Evolutionary conservation across 257 asterid genomes (phyloP).

Genomic region (Solanum virginianum): DNA sequence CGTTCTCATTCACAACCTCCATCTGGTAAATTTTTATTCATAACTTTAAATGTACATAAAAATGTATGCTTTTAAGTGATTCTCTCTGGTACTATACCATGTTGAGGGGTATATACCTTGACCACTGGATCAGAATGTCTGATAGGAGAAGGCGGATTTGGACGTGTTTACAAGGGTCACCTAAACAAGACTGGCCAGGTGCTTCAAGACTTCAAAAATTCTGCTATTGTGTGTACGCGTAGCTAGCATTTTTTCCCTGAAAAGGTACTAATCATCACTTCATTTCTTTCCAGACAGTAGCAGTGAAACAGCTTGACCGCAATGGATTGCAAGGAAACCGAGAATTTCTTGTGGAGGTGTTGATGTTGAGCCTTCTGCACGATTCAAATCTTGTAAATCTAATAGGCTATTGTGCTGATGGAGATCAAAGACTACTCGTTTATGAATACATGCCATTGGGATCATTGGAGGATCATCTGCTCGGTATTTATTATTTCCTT

Average conservation of each 20-base stretch:
- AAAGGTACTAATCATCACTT: not conserved
- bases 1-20: not conserved
- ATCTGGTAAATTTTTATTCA: not conserved
- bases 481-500: constrained; percentile 24
- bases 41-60: not conserved
- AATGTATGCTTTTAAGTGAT: not conserved
- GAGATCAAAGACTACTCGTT: constrained; percentile 81
- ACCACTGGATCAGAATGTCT: constrained; percentile 72
- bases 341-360: constrained; percentile 85
- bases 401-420: constrained; percentile 85
- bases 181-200: constrained; percentile 67
- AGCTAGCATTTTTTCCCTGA: not conserved
- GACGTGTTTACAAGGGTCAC: constrained; percentile 71
- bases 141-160: constrained; percentile 89
- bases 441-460: constrained; percentile 77
- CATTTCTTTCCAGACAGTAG: constrained; percentile 37
- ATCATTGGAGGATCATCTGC: constrained; percentile 74
- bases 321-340: constrained; percentile 90
- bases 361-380: constrained; percentile 83
- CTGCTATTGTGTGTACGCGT: not conserved
- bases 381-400: constrained; percentile 64
- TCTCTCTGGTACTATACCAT: not conserved
- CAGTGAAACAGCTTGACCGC: constrained; percentile 83
- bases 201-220: not conserved
- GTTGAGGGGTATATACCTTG: no score